These are phyloP conservation scores for Pyropia yezoensis DNA, from an alignment of 23 red algal genomes.

Conservation along the genomic window DNA sequence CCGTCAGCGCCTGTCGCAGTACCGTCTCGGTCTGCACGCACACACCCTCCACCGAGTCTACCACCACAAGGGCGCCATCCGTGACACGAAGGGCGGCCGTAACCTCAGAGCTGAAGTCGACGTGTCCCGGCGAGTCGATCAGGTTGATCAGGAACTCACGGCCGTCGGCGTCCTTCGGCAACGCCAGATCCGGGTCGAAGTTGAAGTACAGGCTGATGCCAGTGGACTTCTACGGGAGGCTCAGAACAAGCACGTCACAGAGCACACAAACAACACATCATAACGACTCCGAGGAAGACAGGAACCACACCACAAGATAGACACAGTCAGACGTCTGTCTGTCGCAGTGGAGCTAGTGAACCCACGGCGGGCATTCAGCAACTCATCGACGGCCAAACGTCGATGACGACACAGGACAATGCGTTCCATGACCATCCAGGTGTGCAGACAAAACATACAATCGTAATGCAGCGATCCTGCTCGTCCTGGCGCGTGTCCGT, in stretches of 20 bases:
- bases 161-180: conserved; percentile 88
- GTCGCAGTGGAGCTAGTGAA: no score
- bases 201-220: conserved; percentile 96
- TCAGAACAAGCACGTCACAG: no score
- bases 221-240: conserved; percentile 54
- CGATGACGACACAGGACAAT: no score
- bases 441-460: not conserved
- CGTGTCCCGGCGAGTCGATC: conserved; percentile 98
- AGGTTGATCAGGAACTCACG: conserved; percentile 93
- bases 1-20: conserved; percentile 91
- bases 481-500: conserved; percentile 98
- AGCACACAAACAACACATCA: no score
- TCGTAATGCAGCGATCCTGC: conserved; percentile 99
- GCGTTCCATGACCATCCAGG: no score
- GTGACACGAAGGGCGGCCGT: conserved; percentile 97
- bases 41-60: conserved; percentile 98
- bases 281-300: no score
- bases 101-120: conserved; percentile 99
- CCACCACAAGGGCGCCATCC: conserved; percentile 98
- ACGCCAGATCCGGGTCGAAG: conserved; percentile 51
- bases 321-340: no score
- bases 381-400: no score
- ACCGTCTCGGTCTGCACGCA: conserved; percentile 99
- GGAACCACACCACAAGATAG: no score
- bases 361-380: no score